Evolutionary conservation across 495 filamentous ascomycete genomes (phyloP).

Genomic region (Podospora australis): DNA sequence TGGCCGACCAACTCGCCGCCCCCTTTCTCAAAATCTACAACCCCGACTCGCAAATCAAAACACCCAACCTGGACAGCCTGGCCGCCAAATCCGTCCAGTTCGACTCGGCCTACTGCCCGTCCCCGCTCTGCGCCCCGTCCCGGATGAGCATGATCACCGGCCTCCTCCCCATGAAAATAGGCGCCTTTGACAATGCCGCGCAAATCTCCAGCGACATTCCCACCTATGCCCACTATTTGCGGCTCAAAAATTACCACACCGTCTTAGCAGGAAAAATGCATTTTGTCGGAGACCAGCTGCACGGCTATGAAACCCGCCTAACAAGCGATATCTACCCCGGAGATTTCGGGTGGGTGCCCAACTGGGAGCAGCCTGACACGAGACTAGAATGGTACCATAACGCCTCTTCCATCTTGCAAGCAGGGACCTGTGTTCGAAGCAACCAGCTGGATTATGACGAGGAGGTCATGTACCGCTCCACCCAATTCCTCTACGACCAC

Average conservation of each 20-base stretch:
- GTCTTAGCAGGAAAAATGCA: constrained; percentile 91
- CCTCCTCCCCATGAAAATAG: constrained; percentile 78
- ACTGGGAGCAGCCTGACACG: constrained; percentile 82
- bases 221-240: constrained; percentile 84
- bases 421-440: constrained; percentile 71
- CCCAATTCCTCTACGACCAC: constrained; percentile 77
- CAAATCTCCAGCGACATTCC: constrained; percentile 67
- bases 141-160: constrained; percentile 86
- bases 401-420: constrained; percentile 80
- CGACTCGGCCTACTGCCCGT: constrained; percentile 82
- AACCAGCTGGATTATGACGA: constrained; percentile 95
- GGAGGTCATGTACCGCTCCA: constrained; percentile 80
- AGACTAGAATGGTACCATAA: constrained; percentile 90
- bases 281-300: constrained; percentile 86
- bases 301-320: constrained; percentile 80
- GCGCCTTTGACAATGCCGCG: constrained; percentile 80
- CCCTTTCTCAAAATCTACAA: constrained; percentile 80
- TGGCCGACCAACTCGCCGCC: constrained; percentile 89
- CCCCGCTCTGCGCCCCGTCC: constrained; percentile 81
- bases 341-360: constrained; percentile 82
- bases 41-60: constrained; percentile 71
- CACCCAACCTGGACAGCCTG: constrained; percentile 76
- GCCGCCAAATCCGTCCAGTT: constrained; percentile 75
- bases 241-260: constrained; percentile 81
- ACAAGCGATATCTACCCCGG: constrained; percentile 91